Evolutionary conservation across 305 asterid genomes (phyloP).

Genomic region (Solanum hybrid): DNA sequence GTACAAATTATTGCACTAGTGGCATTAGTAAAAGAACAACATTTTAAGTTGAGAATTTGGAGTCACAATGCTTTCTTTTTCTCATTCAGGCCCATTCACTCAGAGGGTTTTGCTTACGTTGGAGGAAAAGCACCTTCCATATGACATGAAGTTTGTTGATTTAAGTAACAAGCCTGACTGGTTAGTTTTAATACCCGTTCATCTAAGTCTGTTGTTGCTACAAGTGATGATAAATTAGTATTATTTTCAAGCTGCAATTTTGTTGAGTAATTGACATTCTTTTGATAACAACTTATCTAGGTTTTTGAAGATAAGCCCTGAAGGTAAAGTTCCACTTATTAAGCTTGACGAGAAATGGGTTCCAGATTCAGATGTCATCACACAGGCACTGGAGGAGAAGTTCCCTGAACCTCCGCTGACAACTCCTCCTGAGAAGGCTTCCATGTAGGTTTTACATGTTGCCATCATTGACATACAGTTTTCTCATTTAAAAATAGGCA

Average conservation of each 20-base stretch:
- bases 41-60: background rate
- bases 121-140: constrained; percentile 80
- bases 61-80: background rate
- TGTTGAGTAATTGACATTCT: background rate
- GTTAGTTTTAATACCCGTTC: constrained; percentile 16
- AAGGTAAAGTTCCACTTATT: constrained; percentile 82
- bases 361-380: constrained; percentile 88
- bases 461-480: background rate
- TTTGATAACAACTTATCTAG: constrained; percentile 16
- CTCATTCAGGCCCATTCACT: constrained; percentile 67
- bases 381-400: constrained; percentile 75
- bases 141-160: constrained; percentile 73
- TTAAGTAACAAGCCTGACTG: constrained; percentile 81
- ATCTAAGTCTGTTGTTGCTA: background rate
- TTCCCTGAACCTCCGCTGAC: constrained; percentile 77
- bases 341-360: constrained; percentile 89
- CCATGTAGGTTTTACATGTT: constrained; percentile 40
- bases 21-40: background rate
- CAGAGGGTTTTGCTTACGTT: constrained; percentile 83
- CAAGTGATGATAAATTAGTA: background rate
- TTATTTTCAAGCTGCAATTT: background rate
- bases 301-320: constrained; percentile 68
- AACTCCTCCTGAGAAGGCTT: constrained; percentile 77
- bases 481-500: background rate
- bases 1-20: background rate